Percentiles rank a stretch among this genome's conserved stretches.
phyloP scores from a whole-genome alignment of 2,329 filamentous ascomycete species.

The Colletotrichum caudatum region DNA sequence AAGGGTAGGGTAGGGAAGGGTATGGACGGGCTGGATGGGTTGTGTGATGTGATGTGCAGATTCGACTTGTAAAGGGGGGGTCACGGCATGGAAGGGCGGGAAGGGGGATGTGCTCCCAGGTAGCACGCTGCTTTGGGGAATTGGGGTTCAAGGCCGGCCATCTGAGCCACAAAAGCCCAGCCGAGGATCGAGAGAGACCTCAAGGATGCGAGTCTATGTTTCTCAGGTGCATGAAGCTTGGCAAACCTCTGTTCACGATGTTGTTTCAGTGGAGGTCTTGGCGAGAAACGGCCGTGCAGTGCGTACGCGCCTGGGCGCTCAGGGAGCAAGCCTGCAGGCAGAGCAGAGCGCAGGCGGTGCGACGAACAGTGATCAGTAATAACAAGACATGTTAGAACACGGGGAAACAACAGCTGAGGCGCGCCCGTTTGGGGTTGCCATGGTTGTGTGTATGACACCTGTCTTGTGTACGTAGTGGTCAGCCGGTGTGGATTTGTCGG shows the following conservation, averaged over 20 bases:
- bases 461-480: slow-evolving; percentile 8
- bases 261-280: slow-evolving; percentile 39
- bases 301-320: slow-evolving; percentile 22
- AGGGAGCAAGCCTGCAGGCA: not conserved
- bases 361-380: not conserved
- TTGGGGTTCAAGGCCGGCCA: not conserved
- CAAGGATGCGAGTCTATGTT: slow-evolving; percentile 26
- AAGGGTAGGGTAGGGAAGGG: too few species aligned
- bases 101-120: slow-evolving; percentile 6
- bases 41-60: slow-evolving; percentile 18
- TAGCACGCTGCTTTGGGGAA: slow-evolving; percentile 17
- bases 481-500: not conserved
- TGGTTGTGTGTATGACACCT: not conserved
- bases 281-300: slow-evolving; percentile 30
- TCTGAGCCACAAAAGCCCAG: not conserved
- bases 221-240: slow-evolving; percentile 39
- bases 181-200: not conserved
- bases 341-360: not conserved
- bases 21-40: not conserved
- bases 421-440: not conserved
- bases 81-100: slow-evolving; percentile 13
- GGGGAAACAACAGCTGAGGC: not conserved
- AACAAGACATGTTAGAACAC: not conserved
- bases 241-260: slow-evolving; percentile 37
- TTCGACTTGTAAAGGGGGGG: slow-evolving; percentile 1